phyloP scores from a whole-genome alignment of 2,329 filamentous ascomycete genomes.

The Claviceps sorghi region DNA sequence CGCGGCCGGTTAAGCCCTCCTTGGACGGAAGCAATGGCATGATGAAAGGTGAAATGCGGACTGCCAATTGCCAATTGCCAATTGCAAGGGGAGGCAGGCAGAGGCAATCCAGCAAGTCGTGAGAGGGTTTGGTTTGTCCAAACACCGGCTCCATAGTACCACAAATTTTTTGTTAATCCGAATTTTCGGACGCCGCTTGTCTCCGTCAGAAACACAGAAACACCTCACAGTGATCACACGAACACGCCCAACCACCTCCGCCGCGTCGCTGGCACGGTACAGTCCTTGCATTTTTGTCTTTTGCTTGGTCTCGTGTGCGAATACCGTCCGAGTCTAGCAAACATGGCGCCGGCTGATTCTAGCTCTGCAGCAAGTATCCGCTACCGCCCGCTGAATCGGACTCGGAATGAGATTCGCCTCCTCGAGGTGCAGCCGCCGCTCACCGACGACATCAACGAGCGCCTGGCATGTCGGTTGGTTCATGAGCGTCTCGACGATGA shows the following conservation, averaged over 20 bases:
- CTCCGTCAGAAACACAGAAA: not conserved
- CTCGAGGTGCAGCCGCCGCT: slow-evolving; percentile 18
- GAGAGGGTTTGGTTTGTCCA: not conserved
- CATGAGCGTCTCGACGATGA: slow-evolving; percentile 14
- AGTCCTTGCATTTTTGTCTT: not conserved
- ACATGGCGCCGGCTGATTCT: not conserved
- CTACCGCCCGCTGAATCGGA: slow-evolving; percentile 10
- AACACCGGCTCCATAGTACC: not conserved
- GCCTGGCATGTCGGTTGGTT: slow-evolving; percentile 19
- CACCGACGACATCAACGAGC: slow-evolving; percentile 13
- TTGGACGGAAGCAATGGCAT: too few relatives aligned
- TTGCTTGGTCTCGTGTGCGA: not conserved
- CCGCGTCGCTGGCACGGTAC: not conserved
- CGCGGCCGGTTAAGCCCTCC: too few relatives aligned
- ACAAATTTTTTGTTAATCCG: not conserved
- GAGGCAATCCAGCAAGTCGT: not conserved
- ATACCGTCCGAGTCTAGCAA: not conserved
- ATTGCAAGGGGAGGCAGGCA: too few relatives aligned
- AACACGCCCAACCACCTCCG: not conserved
- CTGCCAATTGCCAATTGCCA: not conserved
- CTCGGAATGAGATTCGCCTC: slow-evolving; percentile 17
- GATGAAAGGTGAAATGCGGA: too few relatives aligned
- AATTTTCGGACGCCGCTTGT: not conserved
- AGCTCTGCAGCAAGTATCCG: slow-evolving; percentile 4
- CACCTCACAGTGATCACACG: not conserved